Evolutionary conservation across 305 asterid species (phyloP).

Genomic region (Fraxinus latifolia): DNA sequence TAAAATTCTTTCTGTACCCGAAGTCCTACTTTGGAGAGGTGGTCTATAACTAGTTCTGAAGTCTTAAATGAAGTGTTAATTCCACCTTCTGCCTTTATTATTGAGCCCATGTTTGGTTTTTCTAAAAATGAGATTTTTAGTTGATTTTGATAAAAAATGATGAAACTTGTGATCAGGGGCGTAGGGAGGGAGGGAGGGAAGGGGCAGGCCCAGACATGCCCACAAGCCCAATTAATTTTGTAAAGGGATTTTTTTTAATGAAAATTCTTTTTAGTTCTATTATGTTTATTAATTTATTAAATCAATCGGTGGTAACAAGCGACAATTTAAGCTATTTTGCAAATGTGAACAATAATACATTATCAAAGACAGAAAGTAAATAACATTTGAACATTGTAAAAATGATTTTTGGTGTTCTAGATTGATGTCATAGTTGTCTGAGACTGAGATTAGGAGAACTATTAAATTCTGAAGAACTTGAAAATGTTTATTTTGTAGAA

Average conservation of each 20-base stretch:
- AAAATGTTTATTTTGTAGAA: background rate
- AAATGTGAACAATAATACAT: background rate
- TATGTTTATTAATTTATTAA: background rate
- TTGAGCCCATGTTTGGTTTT: background rate
- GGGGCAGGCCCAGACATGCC: background rate
- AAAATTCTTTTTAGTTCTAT: background rate
- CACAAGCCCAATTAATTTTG: background rate
- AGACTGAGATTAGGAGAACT: background rate
- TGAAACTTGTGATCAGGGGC: background rate
- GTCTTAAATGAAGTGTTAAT: background rate
- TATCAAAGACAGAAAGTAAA: background rate
- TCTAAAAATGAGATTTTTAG: background rate
- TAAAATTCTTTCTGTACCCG: conserved; percentile 4
- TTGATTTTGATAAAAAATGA: background rate
- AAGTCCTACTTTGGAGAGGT: conserved; percentile 7
- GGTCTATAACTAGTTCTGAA: background rate
- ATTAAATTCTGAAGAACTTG: background rate
- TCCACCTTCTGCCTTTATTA: background rate
- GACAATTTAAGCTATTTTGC: background rate
- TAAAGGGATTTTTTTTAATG: background rate
- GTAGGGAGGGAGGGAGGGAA: background rate
- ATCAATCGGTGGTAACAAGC: background rate
- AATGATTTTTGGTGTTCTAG: background rate
- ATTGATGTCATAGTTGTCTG: background rate
- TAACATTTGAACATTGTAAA: background rate